A percentile compares a stretch with the other conserved stretches of the same genome.
phyloP scores from a whole-genome alignment of 257 asterid genomes.

The Oldenlandia corymbosa region DNA sequence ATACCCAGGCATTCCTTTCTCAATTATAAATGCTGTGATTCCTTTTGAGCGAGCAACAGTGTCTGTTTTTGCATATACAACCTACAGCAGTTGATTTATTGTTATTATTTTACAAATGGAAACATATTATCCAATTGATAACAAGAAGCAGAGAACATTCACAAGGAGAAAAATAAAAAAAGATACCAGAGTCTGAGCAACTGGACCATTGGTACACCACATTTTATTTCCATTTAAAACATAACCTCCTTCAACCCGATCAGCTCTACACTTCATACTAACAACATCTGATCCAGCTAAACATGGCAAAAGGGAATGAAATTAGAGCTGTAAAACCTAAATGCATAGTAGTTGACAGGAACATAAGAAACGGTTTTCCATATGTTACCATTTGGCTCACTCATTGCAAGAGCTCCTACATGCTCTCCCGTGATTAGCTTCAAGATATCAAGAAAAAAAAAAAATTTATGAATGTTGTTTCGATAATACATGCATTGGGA shows the following conservation, averaged over 20 bases:
- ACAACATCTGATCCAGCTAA: slow-evolving; percentile 98
- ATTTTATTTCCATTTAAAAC: slow-evolving; percentile 91
- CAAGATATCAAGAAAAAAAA: slow-evolving; percentile 30
- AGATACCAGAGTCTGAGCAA: slow-evolving; percentile 81
- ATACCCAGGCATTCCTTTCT: slow-evolving; percentile 96
- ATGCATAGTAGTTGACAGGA: slow-evolving; percentile 1
- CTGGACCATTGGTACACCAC: slow-evolving; percentile 99
- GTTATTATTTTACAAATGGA: neutral
- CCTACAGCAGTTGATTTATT: slow-evolving; percentile 46
- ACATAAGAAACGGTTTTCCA: slow-evolving; percentile 14
- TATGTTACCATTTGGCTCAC: slow-evolving; percentile 88
- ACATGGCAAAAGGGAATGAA: slow-evolving; percentile 14
- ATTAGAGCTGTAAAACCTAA: neutral
- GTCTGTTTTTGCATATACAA: slow-evolving; percentile 94
- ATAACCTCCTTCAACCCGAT: slow-evolving; percentile 80
- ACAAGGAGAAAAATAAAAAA: slow-evolving; percentile 6
- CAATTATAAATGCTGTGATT: slow-evolving; percentile 92
- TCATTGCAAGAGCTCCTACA: slow-evolving; percentile 99
- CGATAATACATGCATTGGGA: neutral
- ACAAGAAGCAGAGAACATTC: neutral
- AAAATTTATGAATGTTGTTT: slow-evolving; percentile 1
- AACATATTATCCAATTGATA: slow-evolving; percentile 3
- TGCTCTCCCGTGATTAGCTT: slow-evolving; percentile 94
- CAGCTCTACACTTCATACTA: slow-evolving; percentile 98
- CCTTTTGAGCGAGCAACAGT: slow-evolving; percentile 75